Evolutionary conservation across 2,329 filamentous ascomycete species (phyloP).

Genomic region (Sclerotinia minor): DNA sequence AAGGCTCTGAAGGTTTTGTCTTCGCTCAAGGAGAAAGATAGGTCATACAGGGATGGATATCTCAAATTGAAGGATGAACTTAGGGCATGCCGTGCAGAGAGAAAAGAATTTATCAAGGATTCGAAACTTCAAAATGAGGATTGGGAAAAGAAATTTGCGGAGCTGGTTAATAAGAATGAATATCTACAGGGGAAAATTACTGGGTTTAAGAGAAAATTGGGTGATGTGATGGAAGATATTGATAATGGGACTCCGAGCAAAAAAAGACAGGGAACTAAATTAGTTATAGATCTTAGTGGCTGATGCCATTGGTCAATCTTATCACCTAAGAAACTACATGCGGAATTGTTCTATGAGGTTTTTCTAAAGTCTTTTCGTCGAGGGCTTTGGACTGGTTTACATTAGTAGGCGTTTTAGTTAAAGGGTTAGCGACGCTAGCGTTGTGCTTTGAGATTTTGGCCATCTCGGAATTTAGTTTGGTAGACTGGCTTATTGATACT

Average conservation of each 20-base stretch:
- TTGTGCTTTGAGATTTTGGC: not conserved
- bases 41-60: not conserved
- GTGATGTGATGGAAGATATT: not conserved
- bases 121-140: not conserved
- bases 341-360: not conserved
- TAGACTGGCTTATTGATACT: too few relatives aligned
- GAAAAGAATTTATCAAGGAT: not conserved
- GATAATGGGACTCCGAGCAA: not conserved
- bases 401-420: not conserved
- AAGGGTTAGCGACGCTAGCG: slow-evolving; percentile 17
- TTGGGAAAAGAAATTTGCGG: not conserved
- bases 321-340: too few relatives aligned
- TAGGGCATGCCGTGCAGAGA: not conserved
- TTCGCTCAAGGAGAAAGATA: not conserved
- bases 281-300: not conserved
- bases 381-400: not conserved
- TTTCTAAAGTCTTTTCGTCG: not conserved
- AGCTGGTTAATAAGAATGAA: not conserved
- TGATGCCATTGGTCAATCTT: too few relatives aligned
- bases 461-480: accelerated
- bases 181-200: not conserved
- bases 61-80: not conserved
- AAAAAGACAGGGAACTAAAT: not conserved
- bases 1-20: not conserved
- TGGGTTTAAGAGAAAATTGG: not conserved